phyloP scores from a whole-genome alignment of 108 stramenopile genomes.

The Nitzschia putrida region DNA sequence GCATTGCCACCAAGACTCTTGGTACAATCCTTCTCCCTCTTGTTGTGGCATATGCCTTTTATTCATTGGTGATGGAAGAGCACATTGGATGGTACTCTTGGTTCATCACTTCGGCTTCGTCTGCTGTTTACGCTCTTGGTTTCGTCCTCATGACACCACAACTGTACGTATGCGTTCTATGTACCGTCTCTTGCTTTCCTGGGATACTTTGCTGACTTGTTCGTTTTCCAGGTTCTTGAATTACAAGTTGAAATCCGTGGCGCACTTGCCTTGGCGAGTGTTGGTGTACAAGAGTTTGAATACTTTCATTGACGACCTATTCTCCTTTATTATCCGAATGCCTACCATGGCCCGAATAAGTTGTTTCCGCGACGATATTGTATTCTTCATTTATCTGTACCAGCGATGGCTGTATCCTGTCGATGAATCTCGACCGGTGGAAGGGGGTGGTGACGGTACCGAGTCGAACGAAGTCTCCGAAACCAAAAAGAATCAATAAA shows the following conservation, averaged over 20 bases:
- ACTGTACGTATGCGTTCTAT: constrained; percentile 28
- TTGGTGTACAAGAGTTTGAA: constrained; percentile 90
- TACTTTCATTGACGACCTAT: constrained; percentile 95
- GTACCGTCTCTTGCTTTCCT: background rate
- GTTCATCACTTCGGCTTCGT: constrained; percentile 85
- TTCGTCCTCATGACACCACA: constrained; percentile 91
- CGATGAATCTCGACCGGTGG: constrained; percentile 70
- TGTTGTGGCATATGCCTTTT: constrained; percentile 69
- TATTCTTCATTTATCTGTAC: constrained; percentile 94
- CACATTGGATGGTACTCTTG: constrained; percentile 90
- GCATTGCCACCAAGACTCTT: constrained; percentile 74
- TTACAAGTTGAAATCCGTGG: constrained; percentile 86
- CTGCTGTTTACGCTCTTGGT: constrained; percentile 82
- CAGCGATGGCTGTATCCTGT: constrained; percentile 95
- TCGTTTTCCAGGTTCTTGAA: constrained; percentile 61
- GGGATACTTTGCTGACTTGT: background rate
- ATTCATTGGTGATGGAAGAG: constrained; percentile 68
- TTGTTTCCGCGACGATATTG: constrained; percentile 95
- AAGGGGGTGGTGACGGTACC: constrained; percentile 52
- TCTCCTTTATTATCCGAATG: constrained; percentile 96
- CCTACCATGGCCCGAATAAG: constrained; percentile 93
- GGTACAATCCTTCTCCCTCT: constrained; percentile 74
- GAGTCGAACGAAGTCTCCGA: constrained; percentile 19
- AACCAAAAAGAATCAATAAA: constrained; percentile 37
- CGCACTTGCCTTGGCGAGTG: constrained; percentile 89